Percentiles rank a stretch among this genome's conserved stretches.
phyloP scores from a whole-genome alignment of 1,284 basidiomycete species.

The Omphalotus olearius region DNA sequence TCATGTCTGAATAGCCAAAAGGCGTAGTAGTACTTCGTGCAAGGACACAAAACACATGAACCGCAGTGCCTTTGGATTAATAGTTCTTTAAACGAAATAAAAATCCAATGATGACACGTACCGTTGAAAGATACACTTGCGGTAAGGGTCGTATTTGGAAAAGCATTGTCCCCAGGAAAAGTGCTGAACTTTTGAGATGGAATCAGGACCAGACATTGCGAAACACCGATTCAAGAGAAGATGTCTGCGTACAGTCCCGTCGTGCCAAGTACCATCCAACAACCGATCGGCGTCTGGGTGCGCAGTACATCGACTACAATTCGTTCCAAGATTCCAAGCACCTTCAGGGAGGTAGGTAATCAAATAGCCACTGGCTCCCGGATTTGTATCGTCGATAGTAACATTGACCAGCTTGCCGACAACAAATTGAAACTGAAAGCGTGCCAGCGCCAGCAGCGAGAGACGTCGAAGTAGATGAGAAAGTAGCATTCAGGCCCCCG shows the following conservation, averaged over 20 bases:
- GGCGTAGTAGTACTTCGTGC: slow-evolving; percentile 18
- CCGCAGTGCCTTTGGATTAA: slow-evolving; percentile 28
- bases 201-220: too few species aligned
- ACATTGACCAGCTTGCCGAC: background rate
- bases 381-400: background rate
- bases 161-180: background rate
- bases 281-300: background rate
- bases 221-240: too few species aligned
- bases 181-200: slow-evolving; percentile 1
- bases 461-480: background rate
- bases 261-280: slow-evolving; percentile 5
- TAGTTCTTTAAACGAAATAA: too few species aligned
- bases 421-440: too few species aligned
- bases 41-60: slow-evolving; percentile 28
- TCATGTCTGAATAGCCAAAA: slow-evolving; percentile 27
- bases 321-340: slow-evolving; percentile 1
- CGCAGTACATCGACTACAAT: slow-evolving; percentile 2
- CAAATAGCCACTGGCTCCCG: background rate
- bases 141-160: slow-evolving; percentile 2
- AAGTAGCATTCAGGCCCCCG: too few species aligned
- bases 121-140: slow-evolving; percentile 8
- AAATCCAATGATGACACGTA: too few species aligned
- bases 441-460: too few species aligned
- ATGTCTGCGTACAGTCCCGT: slow-evolving; percentile 1
- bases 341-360: background rate